Evolutionary conservation across 2,329 filamentous ascomycete species (phyloP).

Genomic region (Leptosphaerulina australis): DNA sequence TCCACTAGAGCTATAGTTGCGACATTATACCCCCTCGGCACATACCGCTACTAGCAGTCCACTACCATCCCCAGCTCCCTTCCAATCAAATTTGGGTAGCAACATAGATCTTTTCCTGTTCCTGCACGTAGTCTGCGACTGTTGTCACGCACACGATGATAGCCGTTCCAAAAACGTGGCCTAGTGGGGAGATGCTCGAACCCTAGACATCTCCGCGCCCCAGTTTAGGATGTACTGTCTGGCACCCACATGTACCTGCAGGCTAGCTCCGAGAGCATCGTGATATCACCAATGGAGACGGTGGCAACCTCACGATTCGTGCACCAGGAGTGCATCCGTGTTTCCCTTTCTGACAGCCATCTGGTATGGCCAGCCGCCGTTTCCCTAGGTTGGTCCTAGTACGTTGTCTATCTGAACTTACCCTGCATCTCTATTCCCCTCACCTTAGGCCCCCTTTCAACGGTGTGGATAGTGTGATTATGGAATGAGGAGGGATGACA

Average conservation of each 20-base stretch:
- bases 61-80: conserved; percentile 12
- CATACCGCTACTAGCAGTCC: conserved; percentile 17
- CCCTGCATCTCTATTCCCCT: conserved; percentile 8
- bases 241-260: conserved; percentile 24
- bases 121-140: conserved; percentile 27
- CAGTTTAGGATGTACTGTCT: conserved; percentile 21
- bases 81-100: conserved; percentile 16
- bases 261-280: conserved; percentile 9
- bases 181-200: conserved; percentile 15
- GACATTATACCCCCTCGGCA: conserved; percentile 28
- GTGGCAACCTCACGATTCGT: conserved; percentile 6
- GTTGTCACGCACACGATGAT: conserved; percentile 29
- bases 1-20: conserved; percentile 24
- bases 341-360: conserved; percentile 9
- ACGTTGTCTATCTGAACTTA: conserved; percentile 3
- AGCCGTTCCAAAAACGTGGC: conserved; percentile 30
- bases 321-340: conserved; percentile 8
- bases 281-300: conserved; percentile 19
- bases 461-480: conserved; percentile 2
- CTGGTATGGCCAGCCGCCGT: background rate
- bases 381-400: conserved; percentile 13
- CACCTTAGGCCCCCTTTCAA: conserved; percentile 2
- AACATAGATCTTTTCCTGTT: conserved; percentile 18
- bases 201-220: conserved; percentile 22
- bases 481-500: conserved; percentile 18